A percentile compares a stretch with the other conserved stretches of the same genome.
Evolutionary conservation across 805 yeast species (phyloP).

Genomic region (Ogataea ramenticola): DNA sequence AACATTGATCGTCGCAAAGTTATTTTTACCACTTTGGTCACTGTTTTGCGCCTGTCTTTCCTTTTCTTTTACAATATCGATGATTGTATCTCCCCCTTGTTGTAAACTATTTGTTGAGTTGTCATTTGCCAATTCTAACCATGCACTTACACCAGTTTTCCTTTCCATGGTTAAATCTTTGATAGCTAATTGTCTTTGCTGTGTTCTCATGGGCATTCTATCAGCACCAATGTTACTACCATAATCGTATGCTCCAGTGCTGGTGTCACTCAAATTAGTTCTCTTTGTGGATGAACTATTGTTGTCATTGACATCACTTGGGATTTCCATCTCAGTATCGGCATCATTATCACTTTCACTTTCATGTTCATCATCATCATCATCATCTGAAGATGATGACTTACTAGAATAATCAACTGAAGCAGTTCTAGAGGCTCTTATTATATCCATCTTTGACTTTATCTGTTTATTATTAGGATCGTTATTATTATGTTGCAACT

Average conservation of each 20-base stretch:
- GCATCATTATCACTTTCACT: slow-evolving; percentile 2
- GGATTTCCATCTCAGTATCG: neutral
- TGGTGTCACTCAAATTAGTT: neutral
- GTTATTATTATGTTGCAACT: neutral
- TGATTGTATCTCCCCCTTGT: no score
- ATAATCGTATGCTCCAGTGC: slow-evolving; percentile 1
- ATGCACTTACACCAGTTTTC: slow-evolving; percentile 13
- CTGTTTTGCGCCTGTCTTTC: no score
- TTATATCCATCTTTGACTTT: slow-evolving; percentile 1
- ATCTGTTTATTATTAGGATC: slow-evolving; percentile 1
- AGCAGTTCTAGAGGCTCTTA: neutral
- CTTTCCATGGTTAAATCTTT: slow-evolving; percentile 11
- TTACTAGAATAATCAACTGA: neutral
- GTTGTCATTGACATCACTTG: neutral
- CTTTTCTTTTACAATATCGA: no score
- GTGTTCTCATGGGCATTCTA: slow-evolving; percentile 20
- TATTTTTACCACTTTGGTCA: no score
- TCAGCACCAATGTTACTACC: neutral
- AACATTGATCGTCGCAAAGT: no score
- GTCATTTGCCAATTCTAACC: slow-evolving; percentile 13
- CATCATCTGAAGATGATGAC: neutral
- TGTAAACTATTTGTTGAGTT: neutral
- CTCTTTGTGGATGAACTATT: no score
- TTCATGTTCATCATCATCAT: neutral
- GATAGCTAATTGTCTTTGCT: slow-evolving; percentile 20